Conservation (phyloP, 2,329 filamentous ascomycete genomes). For the Beauveria sp. region DNA sequence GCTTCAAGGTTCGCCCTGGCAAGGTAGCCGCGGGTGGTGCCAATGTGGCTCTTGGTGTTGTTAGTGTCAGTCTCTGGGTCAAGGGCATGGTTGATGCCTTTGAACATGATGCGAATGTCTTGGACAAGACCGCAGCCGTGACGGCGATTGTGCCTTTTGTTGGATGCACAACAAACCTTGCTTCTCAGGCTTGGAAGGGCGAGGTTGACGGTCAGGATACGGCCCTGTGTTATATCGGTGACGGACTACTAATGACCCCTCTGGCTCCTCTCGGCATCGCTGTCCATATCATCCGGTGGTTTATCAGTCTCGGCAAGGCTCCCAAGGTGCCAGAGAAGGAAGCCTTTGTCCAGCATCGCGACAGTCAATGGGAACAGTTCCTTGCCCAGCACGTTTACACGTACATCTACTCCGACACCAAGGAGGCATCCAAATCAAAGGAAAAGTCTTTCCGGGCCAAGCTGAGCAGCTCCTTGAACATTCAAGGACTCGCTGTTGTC, state of each 20-base stretch:
- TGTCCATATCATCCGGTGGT: background rate
- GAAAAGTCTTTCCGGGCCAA: background rate
- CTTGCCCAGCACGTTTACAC: background rate
- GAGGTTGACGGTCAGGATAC: background rate
- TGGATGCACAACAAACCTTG: background rate
- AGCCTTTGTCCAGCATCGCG: background rate
- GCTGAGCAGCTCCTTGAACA: background rate
- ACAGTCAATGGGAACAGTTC: background rate
- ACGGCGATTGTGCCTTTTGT: background rate
- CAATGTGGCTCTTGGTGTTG: background rate
- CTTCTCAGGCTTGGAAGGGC: background rate
- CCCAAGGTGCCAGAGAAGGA: background rate
- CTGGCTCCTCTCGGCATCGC: background rate
- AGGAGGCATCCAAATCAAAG: background rate
- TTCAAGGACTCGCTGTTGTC: background rate
- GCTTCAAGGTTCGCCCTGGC: background rate
- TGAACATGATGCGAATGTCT: background rate
- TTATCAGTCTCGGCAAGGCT: background rate
- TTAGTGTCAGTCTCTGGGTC: background rate
- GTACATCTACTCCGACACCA: background rate
- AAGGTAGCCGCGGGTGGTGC: background rate
- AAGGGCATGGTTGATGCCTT: background rate
- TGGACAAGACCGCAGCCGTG: background rate
- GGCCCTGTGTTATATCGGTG: background rate
- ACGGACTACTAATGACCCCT: background rate